Conservation (phyloP, 345 rosid genomes). For the Viola odorata region DNA sequence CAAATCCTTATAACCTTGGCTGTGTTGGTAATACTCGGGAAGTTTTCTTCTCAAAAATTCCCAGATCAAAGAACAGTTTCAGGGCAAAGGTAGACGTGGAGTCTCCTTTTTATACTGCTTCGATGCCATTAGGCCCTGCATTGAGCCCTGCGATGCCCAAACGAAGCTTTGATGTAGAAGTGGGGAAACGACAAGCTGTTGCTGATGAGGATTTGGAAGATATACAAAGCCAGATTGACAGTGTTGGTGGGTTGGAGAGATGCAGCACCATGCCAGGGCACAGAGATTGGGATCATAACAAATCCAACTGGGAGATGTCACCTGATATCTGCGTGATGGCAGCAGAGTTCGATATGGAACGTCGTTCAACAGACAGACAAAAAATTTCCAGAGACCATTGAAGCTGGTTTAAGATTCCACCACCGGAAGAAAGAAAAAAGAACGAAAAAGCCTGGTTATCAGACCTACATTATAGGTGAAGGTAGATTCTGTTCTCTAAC, state of each 20-base stretch:
- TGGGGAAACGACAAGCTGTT: constrained; percentile 48
- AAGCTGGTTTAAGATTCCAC: constrained; percentile 5
- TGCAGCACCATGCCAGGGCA: constrained; percentile 44
- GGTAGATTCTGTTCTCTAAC: constrained; percentile 1
- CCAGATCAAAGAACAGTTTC: constrained; percentile 53
- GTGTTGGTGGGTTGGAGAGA: constrained; percentile 48
- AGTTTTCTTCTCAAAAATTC: constrained; percentile 45
- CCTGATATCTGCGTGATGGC: constrained; percentile 34
- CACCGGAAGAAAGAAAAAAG: too few species aligned
- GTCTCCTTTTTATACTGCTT: constrained; percentile 26
- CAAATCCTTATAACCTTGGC: constrained; percentile 62
- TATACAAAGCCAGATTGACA: constrained; percentile 44
- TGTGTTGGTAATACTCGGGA: constrained; percentile 35
- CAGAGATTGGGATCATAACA: constrained; percentile 23
- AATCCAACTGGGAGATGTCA: constrained; percentile 42
- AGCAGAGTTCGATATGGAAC: constrained; percentile 41
- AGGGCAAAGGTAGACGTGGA: constrained; percentile 41
- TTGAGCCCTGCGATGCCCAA: constrained; percentile 39
- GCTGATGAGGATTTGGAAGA: constrained; percentile 63
- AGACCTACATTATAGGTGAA: neutral
- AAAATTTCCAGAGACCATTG: constrained; percentile 22
- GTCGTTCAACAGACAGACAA: constrained; percentile 24
- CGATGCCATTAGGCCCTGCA: constrained; percentile 29
- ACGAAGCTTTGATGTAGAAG: constrained; percentile 38
- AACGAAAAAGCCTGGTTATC: neutral